Percentiles rank a stretch among this genome's conserved stretches.
Evolutionary conservation across 768 basidiomycete genomes (phyloP).

Genomic region (Amanita phalloides): DNA sequence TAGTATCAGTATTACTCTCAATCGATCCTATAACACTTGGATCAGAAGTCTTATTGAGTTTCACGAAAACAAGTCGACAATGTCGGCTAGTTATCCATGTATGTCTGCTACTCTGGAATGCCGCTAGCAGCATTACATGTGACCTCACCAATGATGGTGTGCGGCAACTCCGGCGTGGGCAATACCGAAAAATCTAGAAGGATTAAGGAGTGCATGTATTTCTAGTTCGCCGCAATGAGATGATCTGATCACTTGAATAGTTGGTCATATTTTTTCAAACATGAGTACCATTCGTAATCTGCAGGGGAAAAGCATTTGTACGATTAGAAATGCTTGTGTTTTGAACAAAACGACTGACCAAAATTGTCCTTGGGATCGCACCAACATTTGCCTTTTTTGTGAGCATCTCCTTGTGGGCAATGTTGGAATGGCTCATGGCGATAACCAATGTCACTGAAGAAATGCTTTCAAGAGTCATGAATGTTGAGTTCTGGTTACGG

Average conservation of each 20-base stretch:
- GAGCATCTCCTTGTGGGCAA: conserved; percentile 70
- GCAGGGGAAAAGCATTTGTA: neutral
- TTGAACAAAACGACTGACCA: conserved; percentile 30
- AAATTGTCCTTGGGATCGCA: conserved; percentile 70
- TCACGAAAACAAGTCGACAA: neutral
- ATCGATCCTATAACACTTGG: conserved; percentile 49
- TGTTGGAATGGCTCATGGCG: conserved; percentile 92
- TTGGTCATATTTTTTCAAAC: conserved; percentile 64
- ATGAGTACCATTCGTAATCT: conserved; percentile 88
- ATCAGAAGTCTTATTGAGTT: neutral
- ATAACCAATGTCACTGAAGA: conserved; percentile 92
- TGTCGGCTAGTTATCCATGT: neutral
- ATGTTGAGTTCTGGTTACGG: neutral
- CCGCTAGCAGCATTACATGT: neutral
- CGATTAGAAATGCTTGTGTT: conserved; percentile 1
- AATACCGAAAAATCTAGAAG: neutral
- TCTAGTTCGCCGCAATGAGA: neutral
- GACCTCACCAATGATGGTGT: neutral
- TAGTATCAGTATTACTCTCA: conserved; percentile 95
- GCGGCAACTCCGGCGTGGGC: neutral
- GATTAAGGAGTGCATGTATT: neutral
- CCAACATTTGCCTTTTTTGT: conserved; percentile 77
- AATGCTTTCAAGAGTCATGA: conserved; percentile 38
- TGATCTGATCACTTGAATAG: conserved; percentile 30
- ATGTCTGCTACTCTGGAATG: neutral